Conservation (phyloP, 1,139 yeast genomes). For the Diutina ranongensis region DNA sequence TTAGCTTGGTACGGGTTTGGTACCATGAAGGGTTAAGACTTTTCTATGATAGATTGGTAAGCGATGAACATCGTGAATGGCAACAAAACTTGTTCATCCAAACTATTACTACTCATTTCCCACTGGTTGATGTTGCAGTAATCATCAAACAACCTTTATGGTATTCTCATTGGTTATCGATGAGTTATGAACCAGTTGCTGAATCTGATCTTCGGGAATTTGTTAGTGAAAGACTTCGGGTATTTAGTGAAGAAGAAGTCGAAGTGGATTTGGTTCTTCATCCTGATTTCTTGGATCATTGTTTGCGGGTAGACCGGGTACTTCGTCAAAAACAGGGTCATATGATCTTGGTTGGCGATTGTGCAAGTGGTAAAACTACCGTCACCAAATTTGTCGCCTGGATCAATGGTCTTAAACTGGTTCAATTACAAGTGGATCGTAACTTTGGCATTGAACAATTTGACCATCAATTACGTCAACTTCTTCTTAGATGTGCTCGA, state of each 20-base stretch:
- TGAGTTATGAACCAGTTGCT: slow-evolving; percentile 48
- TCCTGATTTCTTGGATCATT: slow-evolving; percentile 65
- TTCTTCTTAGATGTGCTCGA: slow-evolving; percentile 34
- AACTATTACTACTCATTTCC: slow-evolving; percentile 32
- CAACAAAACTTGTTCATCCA: slow-evolving; percentile 33
- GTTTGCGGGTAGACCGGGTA: slow-evolving; percentile 72
- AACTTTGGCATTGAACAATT: slow-evolving; percentile 52
- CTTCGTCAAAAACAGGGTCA: slow-evolving; percentile 85
- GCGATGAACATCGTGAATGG: slow-evolving; percentile 38
- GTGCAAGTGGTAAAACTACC: slow-evolving; percentile 76
- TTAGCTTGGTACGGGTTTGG: slow-evolving; percentile 54
- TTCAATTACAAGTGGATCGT: slow-evolving; percentile 47
- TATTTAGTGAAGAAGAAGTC: slow-evolving; percentile 68
- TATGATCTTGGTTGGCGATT: slow-evolving; percentile 75
- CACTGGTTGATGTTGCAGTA: slow-evolving; percentile 25
- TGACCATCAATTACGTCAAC: slow-evolving; percentile 47
- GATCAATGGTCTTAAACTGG: slow-evolving; percentile 68
- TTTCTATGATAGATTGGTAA: slow-evolving; percentile 61
- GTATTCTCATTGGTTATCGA: slow-evolving; percentile 66
- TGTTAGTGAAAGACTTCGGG: slow-evolving; percentile 51
- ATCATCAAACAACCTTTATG: slow-evolving; percentile 41
- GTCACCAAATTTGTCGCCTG: slow-evolving; percentile 77
- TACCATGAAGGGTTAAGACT: slow-evolving; percentile 73
- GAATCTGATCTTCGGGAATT: slow-evolving; percentile 35
- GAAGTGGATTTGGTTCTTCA: slow-evolving; percentile 53